Base-by-base conservation (phyloP, 1,139 yeast species). In the Eremothecium gossypii region DNA sequence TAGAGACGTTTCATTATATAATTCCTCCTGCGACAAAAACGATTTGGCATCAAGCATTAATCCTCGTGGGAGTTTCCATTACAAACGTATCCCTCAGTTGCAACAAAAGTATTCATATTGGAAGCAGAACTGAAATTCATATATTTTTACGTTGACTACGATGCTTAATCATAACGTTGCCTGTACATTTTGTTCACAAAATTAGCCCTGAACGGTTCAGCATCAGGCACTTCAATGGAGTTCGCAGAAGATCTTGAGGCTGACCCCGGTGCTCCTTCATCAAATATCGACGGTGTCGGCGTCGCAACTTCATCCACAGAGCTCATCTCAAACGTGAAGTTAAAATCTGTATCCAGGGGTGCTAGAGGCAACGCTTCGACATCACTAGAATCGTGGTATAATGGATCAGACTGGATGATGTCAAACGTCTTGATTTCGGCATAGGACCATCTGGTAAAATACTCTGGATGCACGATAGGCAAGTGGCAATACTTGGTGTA, bases 401-500 rank as follows among this genome's bases (percentile, higher is more conserved):
- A 54, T 40, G 73, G 73, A 47, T 68, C 67, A 40, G 50, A 47
- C 39, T 54, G 55, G 33, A 40, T 47, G 27, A 65, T 52, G 46
- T 65, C 61, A 41, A 60, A 57, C 41, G 53, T 60, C 31, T 54
- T 58, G 20, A 68, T 51, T 6, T 60, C 56, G 2, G 59, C 67
- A 58, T 89, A 89, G 14, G 93, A 81, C 94, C 96, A 89, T 49
- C 97, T 79, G 53, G 91, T 81, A 55, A 81, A 81, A 56, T 77
- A 74, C 45, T 66, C 74, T 14, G 66, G 65, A 49, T 78, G 83
- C 35, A 57, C 68, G 30, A 77, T 67, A n/a, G 97, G 97, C 57
- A 89, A 67, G 57, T 76, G 82, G 13, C 71, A 76, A 58, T 82
- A 78, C 60, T 80, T 81, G 41, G 89, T 83, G 57, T 79, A 74